phyloP scores from a whole-genome alignment of 2,329 filamentous ascomycete genomes.

The Arthrobotrys sphaeroides region DNA sequence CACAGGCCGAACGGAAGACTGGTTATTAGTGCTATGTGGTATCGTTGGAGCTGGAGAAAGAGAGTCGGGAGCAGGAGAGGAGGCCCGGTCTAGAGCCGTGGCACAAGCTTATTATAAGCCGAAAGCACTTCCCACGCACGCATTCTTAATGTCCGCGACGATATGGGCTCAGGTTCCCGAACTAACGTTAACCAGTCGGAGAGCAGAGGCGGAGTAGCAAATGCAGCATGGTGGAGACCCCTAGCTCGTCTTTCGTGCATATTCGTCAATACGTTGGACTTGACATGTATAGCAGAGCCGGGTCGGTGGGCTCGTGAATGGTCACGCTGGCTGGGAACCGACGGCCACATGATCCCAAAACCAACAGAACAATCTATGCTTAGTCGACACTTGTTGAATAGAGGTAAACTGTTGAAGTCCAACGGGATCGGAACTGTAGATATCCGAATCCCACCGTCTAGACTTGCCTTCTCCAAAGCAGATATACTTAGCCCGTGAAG shows the following conservation, averaged over 20 bases:
- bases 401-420: neutral
- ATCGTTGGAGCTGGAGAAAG: neutral
- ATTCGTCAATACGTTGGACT: neutral
- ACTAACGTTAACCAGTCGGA: neutral
- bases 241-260: slow-evolving; percentile 17
- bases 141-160: neutral
- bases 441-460: neutral
- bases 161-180: neutral
- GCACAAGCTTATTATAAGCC: slow-evolving; percentile 5
- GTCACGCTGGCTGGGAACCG: neutral
- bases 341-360: slow-evolving; percentile 3
- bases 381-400: neutral
- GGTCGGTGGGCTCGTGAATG: neutral
- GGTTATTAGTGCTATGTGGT: neutral
- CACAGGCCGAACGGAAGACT: neutral
- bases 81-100: slow-evolving; percentile 14
- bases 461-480: no score
- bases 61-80: neutral
- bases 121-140: neutral
- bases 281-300: neutral
- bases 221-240: slow-evolving; percentile 16
- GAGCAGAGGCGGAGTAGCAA: slow-evolving; percentile 22
- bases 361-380: neutral
- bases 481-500: neutral
- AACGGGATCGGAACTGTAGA: neutral